Base-by-base conservation (phyloP, 2,329 filamentous ascomycete species). In the Penicillium fuscoglaucum region DNA sequence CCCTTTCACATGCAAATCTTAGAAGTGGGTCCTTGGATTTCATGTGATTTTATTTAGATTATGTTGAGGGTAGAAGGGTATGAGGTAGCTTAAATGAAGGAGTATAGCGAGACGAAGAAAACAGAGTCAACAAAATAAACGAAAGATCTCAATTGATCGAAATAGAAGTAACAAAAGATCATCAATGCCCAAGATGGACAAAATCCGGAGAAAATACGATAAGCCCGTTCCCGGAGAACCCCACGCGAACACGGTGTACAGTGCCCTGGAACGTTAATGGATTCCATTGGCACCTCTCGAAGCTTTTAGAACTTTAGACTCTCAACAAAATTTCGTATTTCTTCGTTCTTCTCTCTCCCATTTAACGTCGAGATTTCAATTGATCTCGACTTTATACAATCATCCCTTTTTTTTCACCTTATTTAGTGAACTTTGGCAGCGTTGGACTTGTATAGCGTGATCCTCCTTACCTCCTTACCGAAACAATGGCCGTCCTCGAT, bases 401-500 rank as follows among this genome's bases (percentile, higher is more conserved):
- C 40, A 24, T 6, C 12, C 26, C 24, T 9, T 19, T 39, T 6
- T 28, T 29, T 13, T 19, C 37, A 39, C 24, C 10, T 19, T 13
- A 28, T 33, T 47, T 1, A 19, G 17, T 45, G 29, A 52, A 35
- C 21, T 45, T 52, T 33, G 9, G 7, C 28, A 45, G 50, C 50
- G 28, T 52, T 45, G 45, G 21, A 17, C 51, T 15, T 52, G 8
- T 29, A 28, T 26, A 48, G 29, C 52, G 52, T 47, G 52, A 21
- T n/a, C 45, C 28, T 39, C 3, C 13, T 21, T 45, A 21, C 13
- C 13, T n/a, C 45, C 19, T 33, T 15, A 26, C 46, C 15, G 31
- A 48, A 48, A 77, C 67, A 56, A 90, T 89, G 87, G 71, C 86
- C 44, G 72, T 88, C 68, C 83, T 93, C 69, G 89, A 93, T 74